phyloP scores from a whole-genome alignment of 768 basidiomycete genomes.

The Naematelia encephala region DNA sequence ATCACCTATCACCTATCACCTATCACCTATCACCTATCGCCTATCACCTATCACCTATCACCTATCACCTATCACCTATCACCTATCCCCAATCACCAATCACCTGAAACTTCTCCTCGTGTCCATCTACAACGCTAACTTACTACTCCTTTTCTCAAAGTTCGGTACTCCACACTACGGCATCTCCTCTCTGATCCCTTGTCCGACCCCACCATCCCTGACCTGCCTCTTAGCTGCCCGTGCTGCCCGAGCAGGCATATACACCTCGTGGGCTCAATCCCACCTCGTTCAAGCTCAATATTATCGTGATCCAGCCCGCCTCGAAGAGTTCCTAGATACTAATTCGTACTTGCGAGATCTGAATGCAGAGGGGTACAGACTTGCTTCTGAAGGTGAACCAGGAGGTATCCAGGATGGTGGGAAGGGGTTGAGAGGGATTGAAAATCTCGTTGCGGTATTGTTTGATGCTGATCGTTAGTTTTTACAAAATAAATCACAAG shows the following conservation, averaged over 20 bases:
- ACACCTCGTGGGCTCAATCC: slow-evolving; percentile 44
- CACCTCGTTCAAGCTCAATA: slow-evolving; percentile 52
- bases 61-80: background rate
- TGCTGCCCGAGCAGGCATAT: slow-evolving; percentile 47
- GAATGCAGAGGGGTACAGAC: slow-evolving; percentile 44
- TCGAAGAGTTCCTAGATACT: slow-evolving; percentile 48
- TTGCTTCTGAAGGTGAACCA: background rate
- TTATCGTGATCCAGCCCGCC: slow-evolving; percentile 50
- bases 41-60: no score
- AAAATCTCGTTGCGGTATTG: slow-evolving; percentile 41
- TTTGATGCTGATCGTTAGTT: slow-evolving; percentile 48
- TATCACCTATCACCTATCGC: no score
- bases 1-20: no score
- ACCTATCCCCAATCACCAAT: background rate
- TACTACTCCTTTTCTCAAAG: slow-evolving; percentile 11
- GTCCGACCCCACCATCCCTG: slow-evolving; percentile 49
- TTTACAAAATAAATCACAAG: background rate
- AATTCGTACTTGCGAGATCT: slow-evolving; percentile 49
- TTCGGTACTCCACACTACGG: slow-evolving; percentile 51
- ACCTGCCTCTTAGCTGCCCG: slow-evolving; percentile 45
- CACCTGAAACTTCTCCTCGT: background rate
- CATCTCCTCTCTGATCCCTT: slow-evolving; percentile 51
- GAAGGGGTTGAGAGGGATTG: slow-evolving; percentile 18
- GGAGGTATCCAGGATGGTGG: slow-evolving; percentile 18
- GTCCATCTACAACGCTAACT: background rate